Base-by-base conservation (phyloP, 2,329 filamentous ascomycete species). In the Dothidotthia symphoricarpi region DNA sequence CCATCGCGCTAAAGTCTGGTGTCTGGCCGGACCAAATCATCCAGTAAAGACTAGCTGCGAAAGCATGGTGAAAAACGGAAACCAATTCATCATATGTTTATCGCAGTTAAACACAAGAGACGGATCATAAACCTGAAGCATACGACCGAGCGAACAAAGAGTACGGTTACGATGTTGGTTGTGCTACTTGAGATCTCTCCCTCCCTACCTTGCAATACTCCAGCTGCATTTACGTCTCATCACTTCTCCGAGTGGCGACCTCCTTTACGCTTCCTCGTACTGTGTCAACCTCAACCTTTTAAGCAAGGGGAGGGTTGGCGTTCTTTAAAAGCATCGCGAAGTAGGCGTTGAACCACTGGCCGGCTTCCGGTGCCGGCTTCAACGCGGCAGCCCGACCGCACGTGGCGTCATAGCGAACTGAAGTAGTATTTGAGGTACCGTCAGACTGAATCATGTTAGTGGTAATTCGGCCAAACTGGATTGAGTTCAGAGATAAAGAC, bases 311-410 rank as follows among this genome's bases (percentile, higher is more conserved):
- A 26, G 68, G 57, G 45, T 54, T 61, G 4, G 59, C 66, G 36
- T 70, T 68, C 42, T 45, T 47, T 3, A 65, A 43, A 13, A 66
- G 44, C 51, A 53, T 56, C 46, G 64, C 42, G 24, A 68, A 64
- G 55, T 72, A 67, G 6, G 70, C 71, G 55, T 75, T 64, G 64
- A 84, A 84, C 83, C 83, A 88, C 7, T 72, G 68, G 19, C 84
- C 83, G 8, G 84, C 83, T 64, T 87, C 81, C 19, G 83, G 83
- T 1, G 83, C 81, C 2, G 83, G 83, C 63, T 78, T 62, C 27
- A 85, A 67, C 2, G 82, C 67, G 50, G 76, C 74, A 1, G 64
- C 46, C 7, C 70, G 65, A 17, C 79, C 78, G 45, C 80, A 82
- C 63, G 76, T 68, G 33, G 64, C 63, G 56, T 81, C 77, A 57